These are phyloP conservation scores for Pholiota microspora DNA, from an alignment of 768 basidiomycete species.

Conservation along the genomic window DNA sequence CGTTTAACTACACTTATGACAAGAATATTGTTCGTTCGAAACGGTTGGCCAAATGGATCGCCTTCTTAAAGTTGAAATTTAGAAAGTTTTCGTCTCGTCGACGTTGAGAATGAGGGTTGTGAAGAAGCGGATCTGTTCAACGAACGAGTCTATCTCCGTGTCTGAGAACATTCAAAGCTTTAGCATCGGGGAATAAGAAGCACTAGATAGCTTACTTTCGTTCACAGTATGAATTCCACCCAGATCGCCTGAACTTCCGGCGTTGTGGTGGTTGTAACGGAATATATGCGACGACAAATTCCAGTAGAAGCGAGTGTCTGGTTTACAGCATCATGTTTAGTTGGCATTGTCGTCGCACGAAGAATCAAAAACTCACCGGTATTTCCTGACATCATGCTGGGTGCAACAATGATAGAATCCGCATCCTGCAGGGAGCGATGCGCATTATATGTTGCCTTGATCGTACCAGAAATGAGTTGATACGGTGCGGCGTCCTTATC, in stretches of 20 bases:
- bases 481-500: conserved; percentile 44
- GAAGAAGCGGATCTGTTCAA: conserved; percentile 70
- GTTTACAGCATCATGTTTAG: conserved; percentile 14
- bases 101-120: conserved; percentile 62
- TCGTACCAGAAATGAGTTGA: conserved; percentile 57
- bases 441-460: conserved; percentile 57
- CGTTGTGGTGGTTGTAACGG: conserved; percentile 56
- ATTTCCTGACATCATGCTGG: conserved; percentile 59
- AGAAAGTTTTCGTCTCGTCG: conserved; percentile 47
- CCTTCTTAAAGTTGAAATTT: not conserved
- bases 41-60: not conserved
- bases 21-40: not conserved
- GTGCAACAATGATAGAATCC: conserved; percentile 43
- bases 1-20: not conserved
- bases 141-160: conserved; percentile 45
- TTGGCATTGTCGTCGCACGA: not conserved
- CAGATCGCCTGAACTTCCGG: conserved; percentile 27
- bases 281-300: conserved; percentile 48
- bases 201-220: conserved; percentile 47
- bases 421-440: conserved; percentile 35
- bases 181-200: conserved; percentile 5
- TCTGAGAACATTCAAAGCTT: conserved; percentile 31
- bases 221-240: conserved; percentile 67
- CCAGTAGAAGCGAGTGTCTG: conserved; percentile 51
- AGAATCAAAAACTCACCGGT: conserved; percentile 38